Evolutionary conservation across 2,329 filamentous ascomycete genomes (phyloP), one percentile per base, ranked within the genome.

Genomic region (Daldinia eschscholtzii): DNA sequence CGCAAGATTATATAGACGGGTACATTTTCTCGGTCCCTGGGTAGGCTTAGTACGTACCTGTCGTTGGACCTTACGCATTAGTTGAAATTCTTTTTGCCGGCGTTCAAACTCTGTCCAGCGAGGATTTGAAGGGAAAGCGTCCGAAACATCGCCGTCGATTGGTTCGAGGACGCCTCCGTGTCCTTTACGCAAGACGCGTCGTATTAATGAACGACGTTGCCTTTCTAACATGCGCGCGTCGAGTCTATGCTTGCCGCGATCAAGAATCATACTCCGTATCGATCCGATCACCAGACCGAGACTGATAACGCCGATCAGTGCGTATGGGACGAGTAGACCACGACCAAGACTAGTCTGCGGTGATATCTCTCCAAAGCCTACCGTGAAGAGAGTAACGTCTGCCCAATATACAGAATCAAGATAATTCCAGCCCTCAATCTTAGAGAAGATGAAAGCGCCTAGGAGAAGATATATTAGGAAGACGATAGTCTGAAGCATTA

Each of bases 401-500:
- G 91, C 92, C 87, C 93, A 94, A 77, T 94, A 94, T 1, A 94
- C 83, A 2, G 89, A 88, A 74, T 98, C 93, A 1, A 93, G 87
- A 75, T 91, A 97, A 20, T 84, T 82, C 90, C 94, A 96, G 3
- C 81, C 85, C 68, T 97, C 91, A 2, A 96, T 85, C 1, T 83
- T 83, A 5, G 89, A 88, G 76, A 96, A 97, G 0, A 97, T 81
- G 0, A 90, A 87, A 0, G 91, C 93, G 0, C 94, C 94, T 1
- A 93, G 80, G 0, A 92, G 89, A 0, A 98, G 83, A 83, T 96
- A 97, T 55, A 93, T 81, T 58, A 97, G 90, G 76, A 97, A 93
- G 62, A 92, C 83, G 80, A 97, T 97, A 1, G 93, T 97, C 80
- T 98, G 94, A 30, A 97, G 81, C 84, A 98, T 97, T 23, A 98